Evolutionary conservation across 495 filamentous ascomycete species (phyloP), one percentile per base, ranked within the genome.

Genomic region (Neurospora sp.): DNA sequence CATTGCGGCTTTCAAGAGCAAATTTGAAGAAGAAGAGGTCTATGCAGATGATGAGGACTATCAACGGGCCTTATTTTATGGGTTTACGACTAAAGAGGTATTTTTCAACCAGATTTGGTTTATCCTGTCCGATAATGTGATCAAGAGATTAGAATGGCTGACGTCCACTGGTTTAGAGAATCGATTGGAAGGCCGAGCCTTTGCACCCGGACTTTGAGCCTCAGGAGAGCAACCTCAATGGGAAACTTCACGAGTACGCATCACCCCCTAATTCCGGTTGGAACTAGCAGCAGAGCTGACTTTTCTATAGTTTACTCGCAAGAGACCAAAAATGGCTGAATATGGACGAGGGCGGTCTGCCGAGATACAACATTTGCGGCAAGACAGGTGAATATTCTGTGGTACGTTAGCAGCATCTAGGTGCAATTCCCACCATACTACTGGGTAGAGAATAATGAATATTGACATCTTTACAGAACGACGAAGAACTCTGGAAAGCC

Each of bases 1-100:
- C 10, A 31, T 31, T 18, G 72, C 76, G 7, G 72, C 69, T 0
- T 73, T 77, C 69, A 73, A 70, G 27, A 61, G 6, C 14, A 73
- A 69, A 7, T 78, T 81, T 44, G 48, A 6, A 1, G 11, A 79
- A 1, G 71, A 72, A 16, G 53, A 66, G 27, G 53, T 66, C 6
- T 66, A 66, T 18, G 53, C 6, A 0, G 72, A 76, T 16, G 82
- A 83, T 73, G 74, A 78, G 40, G 76, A 82, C 39, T 83, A 73
- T 20, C 82, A 83, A 41, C 76, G 79, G 1, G 5, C 74, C 11
- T 1, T 82, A 0, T 76, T 81, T 10, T 0, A n/a, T 16, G 76
- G 72, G 5, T 0, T 79, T 38, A 82, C 80, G 37, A 82, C 79
- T 1, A 79, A 82, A 68, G 82, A 83, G 72, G 72, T 82, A 20